phyloP scores from a whole-genome alignment of 208 protist species.

The Leishmania major region DNA sequence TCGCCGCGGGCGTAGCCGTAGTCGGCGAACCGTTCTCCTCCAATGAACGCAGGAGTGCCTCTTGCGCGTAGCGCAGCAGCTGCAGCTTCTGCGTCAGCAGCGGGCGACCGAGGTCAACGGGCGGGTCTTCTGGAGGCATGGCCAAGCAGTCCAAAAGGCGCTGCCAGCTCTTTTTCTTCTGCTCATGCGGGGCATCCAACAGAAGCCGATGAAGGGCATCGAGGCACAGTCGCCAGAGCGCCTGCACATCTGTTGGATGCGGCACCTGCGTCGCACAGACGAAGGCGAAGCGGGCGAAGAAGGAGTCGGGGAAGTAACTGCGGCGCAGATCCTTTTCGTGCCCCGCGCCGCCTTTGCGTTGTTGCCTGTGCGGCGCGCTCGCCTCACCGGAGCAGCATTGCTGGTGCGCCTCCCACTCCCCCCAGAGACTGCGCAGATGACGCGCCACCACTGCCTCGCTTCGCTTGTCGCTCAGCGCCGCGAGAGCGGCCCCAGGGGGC shows the following conservation, averaged over 20 bases:
- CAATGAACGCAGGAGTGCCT: slow-evolving; percentile 31
- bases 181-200: background rate
- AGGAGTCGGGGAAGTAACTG: slow-evolving; percentile 76
- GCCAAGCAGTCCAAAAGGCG: slow-evolving; percentile 44
- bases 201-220: slow-evolving; percentile 33
- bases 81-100: slow-evolving; percentile 86
- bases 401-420: slow-evolving; percentile 23
- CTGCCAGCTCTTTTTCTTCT: slow-evolving; percentile 17
- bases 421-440: slow-evolving; percentile 21
- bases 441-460: slow-evolving; percentile 15
- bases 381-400: slow-evolving; percentile 8
- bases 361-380: background rate
- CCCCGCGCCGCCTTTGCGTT: background rate
- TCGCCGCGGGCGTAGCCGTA: background rate
- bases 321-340: slow-evolving; percentile 43
- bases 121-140: slow-evolving; percentile 32
- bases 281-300: slow-evolving; percentile 74
- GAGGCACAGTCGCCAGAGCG: slow-evolving; percentile 52
- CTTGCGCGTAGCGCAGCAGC: slow-evolving; percentile 63
- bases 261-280: slow-evolving; percentile 38
- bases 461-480: background rate
- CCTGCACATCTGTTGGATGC: slow-evolving; percentile 33
- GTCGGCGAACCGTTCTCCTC: background rate
- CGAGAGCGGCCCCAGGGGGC: background rate
- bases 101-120: slow-evolving; percentile 43